phyloP scores from a whole-genome alignment of 129 eudicot genomes.

The Cynara cardunculus region DNA sequence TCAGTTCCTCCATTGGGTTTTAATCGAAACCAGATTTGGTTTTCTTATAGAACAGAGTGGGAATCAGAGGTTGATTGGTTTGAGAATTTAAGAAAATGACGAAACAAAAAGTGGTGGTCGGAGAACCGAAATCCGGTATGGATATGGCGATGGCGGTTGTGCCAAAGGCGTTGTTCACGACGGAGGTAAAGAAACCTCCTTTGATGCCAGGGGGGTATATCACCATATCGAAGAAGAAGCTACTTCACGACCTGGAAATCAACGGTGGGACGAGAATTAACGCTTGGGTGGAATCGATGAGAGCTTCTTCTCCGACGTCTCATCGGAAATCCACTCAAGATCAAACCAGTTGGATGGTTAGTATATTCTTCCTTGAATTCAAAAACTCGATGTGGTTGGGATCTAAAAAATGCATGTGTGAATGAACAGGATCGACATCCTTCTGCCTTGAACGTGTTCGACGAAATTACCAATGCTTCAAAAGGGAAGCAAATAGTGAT shows the following conservation, averaged over 20 bases:
- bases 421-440: conserved; percentile 72
- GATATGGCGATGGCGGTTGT: conserved; percentile 44
- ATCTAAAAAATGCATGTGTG: not conserved
- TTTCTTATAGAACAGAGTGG: conserved; percentile 3
- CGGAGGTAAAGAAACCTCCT: conserved; percentile 73
- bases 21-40: not conserved
- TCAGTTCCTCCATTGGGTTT: not conserved
- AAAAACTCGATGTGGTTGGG: not conserved
- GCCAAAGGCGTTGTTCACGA: conserved; percentile 33
- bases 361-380: not conserved
- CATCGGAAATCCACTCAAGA: conserved; percentile 47
- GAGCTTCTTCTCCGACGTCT: conserved; percentile 89
- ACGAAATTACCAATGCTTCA: conserved; percentile 73
- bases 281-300: conserved; percentile 94
- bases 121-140: conserved; percentile 37
- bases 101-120: conserved; percentile 62
- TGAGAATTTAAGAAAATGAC: conserved; percentile 37
- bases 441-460: conserved; percentile 84
- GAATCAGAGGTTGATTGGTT: conserved; percentile 4
- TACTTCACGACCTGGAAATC: conserved; percentile 68
- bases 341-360: conserved; percentile 59
- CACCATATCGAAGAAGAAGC: conserved; percentile 52
- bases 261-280: conserved; percentile 51
- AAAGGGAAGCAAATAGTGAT: conserved; percentile 90
- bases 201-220: conserved; percentile 49